Evolutionary conservation across 371 early-diverging fungal species (phyloP), one percentile per base, ranked within the genome.

Genomic region (Saksenaea vasiformis): DNA sequence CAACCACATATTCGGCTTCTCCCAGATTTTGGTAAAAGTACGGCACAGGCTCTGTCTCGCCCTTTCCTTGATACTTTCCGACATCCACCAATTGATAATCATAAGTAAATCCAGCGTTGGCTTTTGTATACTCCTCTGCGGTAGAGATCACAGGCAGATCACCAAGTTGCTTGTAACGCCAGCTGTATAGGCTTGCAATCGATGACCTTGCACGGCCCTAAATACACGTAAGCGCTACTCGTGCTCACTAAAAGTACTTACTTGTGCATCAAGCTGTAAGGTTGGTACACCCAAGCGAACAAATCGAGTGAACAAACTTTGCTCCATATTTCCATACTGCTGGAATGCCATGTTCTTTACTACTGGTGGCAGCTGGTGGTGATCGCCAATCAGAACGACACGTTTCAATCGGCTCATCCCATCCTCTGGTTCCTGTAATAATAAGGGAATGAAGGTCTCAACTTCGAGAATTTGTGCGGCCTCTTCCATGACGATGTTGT

Each of bases 1-100:
- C 96, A 7, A 98, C 98, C 4, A 92, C 82, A 67, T 92, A 97
- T 78, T 98, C 98, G 24, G 98, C 98, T 69, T 98, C 98, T n/a
- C 93, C 96, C 58, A 98, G 72, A 70, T 98, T 98, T 76, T 98
- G 95, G 70, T 84, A 89, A 53, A 87, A 93, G 65, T 88, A 85
- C 10, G 87, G 87, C 2, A 85, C 80, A 1, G 95, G 95, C 54
- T 92, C 90, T 2, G 88, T 80, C 72, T 98, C 98, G 11, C 97
- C 97, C 34, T 84, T 68, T 17, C 88, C 87, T 55, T 88, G 74
- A 66, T 86, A 94, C 13, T 90, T 86, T 13, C 67, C 85, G 4
- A 97, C 93, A 69, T 98, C 75, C 54, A 98, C 73, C 38, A 93
- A 76, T 76, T 98, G 98, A 68, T 87, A 94, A 14, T 90, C 90